Evolutionary conservation across 2,329 filamentous ascomycete species (phyloP), one percentile per base, ranked within the genome.

Genomic region (Tolypocladium pustulatum): DNA sequence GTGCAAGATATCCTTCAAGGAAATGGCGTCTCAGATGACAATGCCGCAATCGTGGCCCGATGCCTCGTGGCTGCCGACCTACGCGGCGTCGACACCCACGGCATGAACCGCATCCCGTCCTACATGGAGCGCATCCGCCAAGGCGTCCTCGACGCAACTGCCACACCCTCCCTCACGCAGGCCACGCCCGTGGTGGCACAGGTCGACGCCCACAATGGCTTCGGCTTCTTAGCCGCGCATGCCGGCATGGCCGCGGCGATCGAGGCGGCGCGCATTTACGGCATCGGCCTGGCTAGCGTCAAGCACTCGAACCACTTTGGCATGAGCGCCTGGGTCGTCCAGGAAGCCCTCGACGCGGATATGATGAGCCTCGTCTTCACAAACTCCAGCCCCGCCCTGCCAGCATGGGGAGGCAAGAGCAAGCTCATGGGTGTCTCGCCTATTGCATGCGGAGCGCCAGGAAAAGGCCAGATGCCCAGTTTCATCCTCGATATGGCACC

Each of bases 251-350:
- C 71, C 0, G 78, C 79, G 0, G 89, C 89, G 0, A 83, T 91
- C 53, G 77, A 81, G 12, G 85, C 88, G 72, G 89, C 89, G 0
- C 72, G 76, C 30, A 69, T 73, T 1, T 84, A 79, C 65, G 89
- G 89, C 15, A 89, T 93, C 62, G 90, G 89, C 32, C 85, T 94
- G 81, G 87, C 87, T 0, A 84, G 81, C 59, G 78, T 93, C 66
- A 88, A 86, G 70, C 86, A 88, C 71, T 89, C 85, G 46, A 93
- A 93, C 65, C 89, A 93, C 70, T 92, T 89, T 66, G 90, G 90
- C 57, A 94, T 94, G 89, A 81, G 81, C 4, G 89, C 90, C 0
- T 93, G 89, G 87, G 68, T 91, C 0, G 88, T 91, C 13, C 86
- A 90, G 69, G 85, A 91, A 71, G 90, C 89, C 0, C 71, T 92